A percentile compares a stretch with the other conserved stretches of the same genome.
phyloP scores from a whole-genome alignment of 345 rosid genomes.

The Mallotus nudiflorus region DNA sequence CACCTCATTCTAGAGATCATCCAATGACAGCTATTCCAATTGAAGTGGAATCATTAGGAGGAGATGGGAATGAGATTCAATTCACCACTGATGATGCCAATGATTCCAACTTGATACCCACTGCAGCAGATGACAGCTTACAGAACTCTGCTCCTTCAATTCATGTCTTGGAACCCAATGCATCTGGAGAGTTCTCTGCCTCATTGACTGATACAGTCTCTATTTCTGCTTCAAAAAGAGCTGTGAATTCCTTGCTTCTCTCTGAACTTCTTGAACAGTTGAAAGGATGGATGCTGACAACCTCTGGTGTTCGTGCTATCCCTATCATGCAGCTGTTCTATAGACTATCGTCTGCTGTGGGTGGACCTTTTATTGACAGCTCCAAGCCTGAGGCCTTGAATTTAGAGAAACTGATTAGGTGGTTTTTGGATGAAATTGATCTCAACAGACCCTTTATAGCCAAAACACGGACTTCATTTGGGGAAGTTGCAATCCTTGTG shows the following conservation, averaged over 20 bases:
- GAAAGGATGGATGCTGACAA: conserved; percentile 91
- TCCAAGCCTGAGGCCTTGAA: conserved; percentile 77
- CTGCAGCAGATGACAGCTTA: conserved; percentile 41
- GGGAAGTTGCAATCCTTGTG: conserved; percentile 86
- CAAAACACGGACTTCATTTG: conserved; percentile 67
- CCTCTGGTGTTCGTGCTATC: conserved; percentile 81
- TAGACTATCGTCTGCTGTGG: conserved; percentile 91
- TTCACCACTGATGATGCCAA: conserved; percentile 68
- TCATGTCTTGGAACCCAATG: conserved; percentile 86
- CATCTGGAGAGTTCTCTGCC: conserved; percentile 76
- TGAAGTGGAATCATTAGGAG: conserved; percentile 87
- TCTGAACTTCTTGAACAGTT: conserved; percentile 88
- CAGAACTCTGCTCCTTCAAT: conserved; percentile 84
- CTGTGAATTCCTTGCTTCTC: conserved; percentile 88
- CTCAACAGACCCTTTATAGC: conserved; percentile 69
- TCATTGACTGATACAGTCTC: conserved; percentile 71
- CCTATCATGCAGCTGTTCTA: conserved; percentile 96
- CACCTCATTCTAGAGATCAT: conserved; percentile 95
- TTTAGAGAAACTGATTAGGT: conserved; percentile 80
- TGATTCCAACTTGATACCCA: conserved; percentile 57
- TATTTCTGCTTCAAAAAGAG: conserved; percentile 92
- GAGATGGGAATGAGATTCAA: conserved; percentile 76
- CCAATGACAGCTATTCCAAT: conserved; percentile 94
- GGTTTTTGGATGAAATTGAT: conserved; percentile 88
- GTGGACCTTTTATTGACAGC: conserved; percentile 93